These are phyloP conservation scores for Ampelocalamus luodianensis DNA, from an alignment of 176 grass and related monocot species.

Conservation along the genomic window DNA sequence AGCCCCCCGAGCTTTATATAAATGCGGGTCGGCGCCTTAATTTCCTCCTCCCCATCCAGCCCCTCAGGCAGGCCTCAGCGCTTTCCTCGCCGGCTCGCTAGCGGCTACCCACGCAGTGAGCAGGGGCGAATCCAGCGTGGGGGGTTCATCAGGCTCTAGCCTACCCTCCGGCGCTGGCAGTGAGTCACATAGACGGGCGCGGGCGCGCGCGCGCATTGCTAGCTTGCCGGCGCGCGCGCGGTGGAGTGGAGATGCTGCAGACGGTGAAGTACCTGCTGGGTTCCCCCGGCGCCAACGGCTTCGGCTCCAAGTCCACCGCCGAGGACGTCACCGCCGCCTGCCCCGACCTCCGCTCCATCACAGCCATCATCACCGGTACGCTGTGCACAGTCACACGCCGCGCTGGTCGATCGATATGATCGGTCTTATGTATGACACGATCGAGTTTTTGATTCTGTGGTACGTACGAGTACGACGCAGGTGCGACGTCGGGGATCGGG, in stretches of 20 bases:
- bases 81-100: not conserved
- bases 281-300: conserved; percentile 64
- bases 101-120: not conserved
- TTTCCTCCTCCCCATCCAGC: not conserved
- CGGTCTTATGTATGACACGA: not conserved
- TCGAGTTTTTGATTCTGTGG: not conserved
- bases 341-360: conserved; percentile 52
- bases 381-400: not conserved
- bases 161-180: no score
- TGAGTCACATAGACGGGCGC: not conserved
- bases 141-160: no score
- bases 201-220: not conserved
- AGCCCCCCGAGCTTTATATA: conserved; percentile 55
- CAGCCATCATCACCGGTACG: conserved; percentile 76
- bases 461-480: not conserved
- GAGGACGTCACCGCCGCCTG: conserved; percentile 60
- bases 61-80: no score
- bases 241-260: conserved; percentile 56
- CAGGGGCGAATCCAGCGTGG: no score
- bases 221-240: not conserved
- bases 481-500: conserved; percentile 92
- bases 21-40: conserved; percentile 54
- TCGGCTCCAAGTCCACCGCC: conserved; percentile 82
- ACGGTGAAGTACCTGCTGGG: conserved; percentile 78
- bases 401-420: not conserved